These are phyloP conservation scores for Trichopus zeylanicus DNA, from an alignment of 116 monocot genomes.

Conservation along the genomic window DNA sequence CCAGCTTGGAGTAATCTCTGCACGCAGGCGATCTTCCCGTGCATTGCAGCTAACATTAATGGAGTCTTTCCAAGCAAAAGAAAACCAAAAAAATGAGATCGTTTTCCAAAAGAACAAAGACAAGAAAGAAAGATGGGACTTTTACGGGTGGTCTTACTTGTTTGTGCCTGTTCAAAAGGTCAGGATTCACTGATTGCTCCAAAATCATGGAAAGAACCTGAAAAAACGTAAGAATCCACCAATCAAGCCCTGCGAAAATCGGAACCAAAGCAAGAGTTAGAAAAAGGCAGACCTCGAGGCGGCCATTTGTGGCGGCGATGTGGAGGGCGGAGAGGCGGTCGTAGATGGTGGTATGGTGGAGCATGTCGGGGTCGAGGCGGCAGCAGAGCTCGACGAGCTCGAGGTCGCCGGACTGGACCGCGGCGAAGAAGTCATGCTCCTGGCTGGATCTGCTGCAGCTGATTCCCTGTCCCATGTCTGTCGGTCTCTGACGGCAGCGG, in stretches of 20 bases:
- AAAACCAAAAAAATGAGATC: background rate
- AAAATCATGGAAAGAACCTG: conserved; percentile 37
- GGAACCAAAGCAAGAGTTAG: background rate
- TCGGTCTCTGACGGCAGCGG: background rate
- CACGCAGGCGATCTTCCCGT: conserved; percentile 39
- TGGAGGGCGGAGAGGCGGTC: conserved; percentile 36
- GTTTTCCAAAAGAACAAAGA: background rate
- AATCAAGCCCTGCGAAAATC: background rate
- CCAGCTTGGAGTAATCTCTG: conserved; percentile 35
- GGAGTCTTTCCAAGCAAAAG: conserved; percentile 20
- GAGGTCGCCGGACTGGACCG: conserved; percentile 23
- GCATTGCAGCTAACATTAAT: conserved; percentile 38
- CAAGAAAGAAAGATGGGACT: background rate
- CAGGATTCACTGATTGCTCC: conserved; percentile 21
- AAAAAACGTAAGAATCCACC: background rate
- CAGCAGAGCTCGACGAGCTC: conserved; percentile 7
- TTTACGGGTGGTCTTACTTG: conserved; percentile 12
- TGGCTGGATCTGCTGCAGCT: conserved; percentile 18
- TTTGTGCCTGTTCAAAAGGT: conserved; percentile 27
- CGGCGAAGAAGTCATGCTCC: conserved; percentile 26
- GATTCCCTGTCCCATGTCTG: conserved; percentile 21
- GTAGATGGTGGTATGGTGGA: conserved; percentile 23
- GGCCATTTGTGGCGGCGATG: conserved; percentile 38
- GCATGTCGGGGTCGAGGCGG: conserved; percentile 12
- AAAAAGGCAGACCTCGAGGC: conserved; percentile 13